A percentile compares a stretch with the other conserved stretches of the same genome.
Conservation (phyloP, 176 grass and related monocot species). For the Thinopyrum elongatum region DNA sequence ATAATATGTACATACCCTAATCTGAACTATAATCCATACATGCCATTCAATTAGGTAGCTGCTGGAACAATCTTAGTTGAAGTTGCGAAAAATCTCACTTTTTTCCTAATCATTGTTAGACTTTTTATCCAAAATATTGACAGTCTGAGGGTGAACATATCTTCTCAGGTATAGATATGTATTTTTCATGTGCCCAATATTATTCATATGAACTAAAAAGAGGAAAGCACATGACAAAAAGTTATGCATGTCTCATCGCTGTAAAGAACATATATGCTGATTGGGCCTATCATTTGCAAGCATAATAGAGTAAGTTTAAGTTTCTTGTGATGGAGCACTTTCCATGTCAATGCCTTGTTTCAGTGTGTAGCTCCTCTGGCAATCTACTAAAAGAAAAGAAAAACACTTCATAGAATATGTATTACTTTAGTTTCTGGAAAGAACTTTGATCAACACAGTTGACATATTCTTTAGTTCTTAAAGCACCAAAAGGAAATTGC, state of each 20-base stretch:
- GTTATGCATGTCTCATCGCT: slow-evolving; percentile 15
- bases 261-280: slow-evolving; percentile 32
- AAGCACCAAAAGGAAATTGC: slow-evolving; percentile 4
- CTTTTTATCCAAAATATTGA: not conserved
- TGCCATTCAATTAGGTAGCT: not conserved
- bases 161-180: not conserved
- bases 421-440: slow-evolving; percentile 15
- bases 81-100: too few species aligned
- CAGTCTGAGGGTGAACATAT: not conserved
- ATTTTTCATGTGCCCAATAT: too few species aligned
- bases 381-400: not conserved
- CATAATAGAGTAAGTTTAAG: slow-evolving; percentile 2
- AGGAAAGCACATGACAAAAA: slow-evolving; percentile 15
- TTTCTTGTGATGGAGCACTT: slow-evolving; percentile 16
- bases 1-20: too few species aligned
- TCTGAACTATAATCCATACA: not conserved
- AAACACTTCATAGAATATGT: not conserved
- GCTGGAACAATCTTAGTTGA: too few species aligned
- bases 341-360: not conserved
- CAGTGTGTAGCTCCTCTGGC: not conserved
- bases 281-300: not conserved
- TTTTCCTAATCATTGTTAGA: not conserved
- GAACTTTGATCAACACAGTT: not conserved
- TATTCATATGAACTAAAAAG: not conserved
- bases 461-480: slow-evolving; percentile 8